These are phyloP conservation scores for Flaveria sonorensis DNA, from an alignment of 129 eudicot genomes.

Conservation along the genomic window DNA sequence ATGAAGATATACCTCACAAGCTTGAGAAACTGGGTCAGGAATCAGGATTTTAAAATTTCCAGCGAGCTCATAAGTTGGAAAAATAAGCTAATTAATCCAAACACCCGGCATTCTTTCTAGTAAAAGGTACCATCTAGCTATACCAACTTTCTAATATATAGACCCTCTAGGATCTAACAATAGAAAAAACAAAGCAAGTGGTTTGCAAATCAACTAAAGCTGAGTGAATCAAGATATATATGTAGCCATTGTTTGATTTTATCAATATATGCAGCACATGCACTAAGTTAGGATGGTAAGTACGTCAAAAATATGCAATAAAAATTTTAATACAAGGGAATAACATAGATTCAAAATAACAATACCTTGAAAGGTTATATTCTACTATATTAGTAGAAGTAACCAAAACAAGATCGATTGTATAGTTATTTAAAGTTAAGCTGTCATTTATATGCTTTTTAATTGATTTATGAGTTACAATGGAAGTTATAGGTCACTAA, in stretches of 20 bases:
- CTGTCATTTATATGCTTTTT: neutral
- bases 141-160: neutral
- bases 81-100: neutral
- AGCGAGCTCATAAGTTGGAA: neutral
- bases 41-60: no score
- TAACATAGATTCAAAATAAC: slow-evolving; percentile 1
- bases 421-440: neutral
- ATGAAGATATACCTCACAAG: no score
- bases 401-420: neutral
- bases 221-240: neutral
- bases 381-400: neutral
- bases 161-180: neutral
- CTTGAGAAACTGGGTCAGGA: neutral
- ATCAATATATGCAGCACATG: slow-evolving; percentile 6
- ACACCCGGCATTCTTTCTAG: neutral
- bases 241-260: neutral
- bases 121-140: neutral
- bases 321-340: neutral
- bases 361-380: slow-evolving; percentile 3
- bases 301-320: neutral
- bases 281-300: neutral
- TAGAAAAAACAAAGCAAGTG: neutral
- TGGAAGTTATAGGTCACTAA: neutral
- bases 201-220: neutral
- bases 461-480: neutral